These are phyloP conservation scores for Rhizopus microsporus DNA, from an alignment of 371 early-diverging fungal genomes.

Conservation along the genomic window DNA sequence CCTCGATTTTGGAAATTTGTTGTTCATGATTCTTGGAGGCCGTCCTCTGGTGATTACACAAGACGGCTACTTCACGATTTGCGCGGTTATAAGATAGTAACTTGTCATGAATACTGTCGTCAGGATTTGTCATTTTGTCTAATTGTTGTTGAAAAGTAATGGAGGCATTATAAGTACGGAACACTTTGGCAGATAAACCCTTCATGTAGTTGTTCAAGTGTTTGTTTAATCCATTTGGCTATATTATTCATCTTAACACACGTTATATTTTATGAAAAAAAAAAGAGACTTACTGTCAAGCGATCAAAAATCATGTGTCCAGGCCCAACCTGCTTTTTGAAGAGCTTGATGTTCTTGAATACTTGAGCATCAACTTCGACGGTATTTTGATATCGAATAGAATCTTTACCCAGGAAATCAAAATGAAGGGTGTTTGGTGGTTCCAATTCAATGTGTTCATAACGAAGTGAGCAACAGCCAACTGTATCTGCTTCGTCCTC, in stretches of 20 bases:
- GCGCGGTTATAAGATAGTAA: slow-evolving; percentile 94
- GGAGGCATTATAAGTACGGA: slow-evolving; percentile 98
- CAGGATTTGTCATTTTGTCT: slow-evolving; percentile 59
- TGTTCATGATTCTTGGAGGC: slow-evolving; percentile 81
- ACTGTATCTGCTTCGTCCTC: slow-evolving; percentile 98
- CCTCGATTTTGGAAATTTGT: slow-evolving; percentile 78
- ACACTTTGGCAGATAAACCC: slow-evolving; percentile 97
- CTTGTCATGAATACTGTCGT: slow-evolving; percentile 83
- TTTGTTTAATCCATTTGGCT: slow-evolving; percentile 83
- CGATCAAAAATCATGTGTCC: slow-evolving; percentile 89
- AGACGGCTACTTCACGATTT: slow-evolving; percentile 93
- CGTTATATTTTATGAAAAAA: neutral
- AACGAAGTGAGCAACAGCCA: slow-evolving; percentile 96
- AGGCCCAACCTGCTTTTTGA: slow-evolving; percentile 72
- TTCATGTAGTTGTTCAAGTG: slow-evolving; percentile 83
- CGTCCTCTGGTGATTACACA: slow-evolving; percentile 96
- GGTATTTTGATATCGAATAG: slow-evolving; percentile 90
- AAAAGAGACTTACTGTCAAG: slow-evolving; percentile 62
- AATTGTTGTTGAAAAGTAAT: slow-evolving; percentile 92
- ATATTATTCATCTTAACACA: neutral
- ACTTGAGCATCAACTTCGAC: slow-evolving; percentile 87
- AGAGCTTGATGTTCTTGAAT: slow-evolving; percentile 88
- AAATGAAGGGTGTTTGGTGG: slow-evolving; percentile 79
- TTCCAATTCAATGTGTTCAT: slow-evolving; percentile 87
- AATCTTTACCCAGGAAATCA: slow-evolving; percentile 98